Evolutionary conservation across 1,284 basidiomycete genomes (phyloP), one percentile per base, ranked within the genome.

Genomic region (Cutaneotrichosporon daszewskae): DNA sequence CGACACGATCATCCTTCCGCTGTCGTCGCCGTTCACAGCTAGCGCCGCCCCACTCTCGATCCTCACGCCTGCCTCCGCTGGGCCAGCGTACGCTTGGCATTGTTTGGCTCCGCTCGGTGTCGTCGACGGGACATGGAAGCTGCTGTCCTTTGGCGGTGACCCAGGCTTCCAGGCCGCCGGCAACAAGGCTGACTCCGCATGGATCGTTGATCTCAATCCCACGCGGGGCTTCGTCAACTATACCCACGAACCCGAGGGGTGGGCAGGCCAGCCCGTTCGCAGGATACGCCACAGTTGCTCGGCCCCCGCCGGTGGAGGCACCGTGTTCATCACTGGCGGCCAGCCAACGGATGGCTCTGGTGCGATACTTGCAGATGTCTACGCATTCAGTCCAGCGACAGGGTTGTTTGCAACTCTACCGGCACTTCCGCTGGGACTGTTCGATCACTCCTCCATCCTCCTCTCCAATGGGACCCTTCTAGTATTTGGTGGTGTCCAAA

Each of bases 291-390:
- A 89, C 59, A 76, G 83, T 5, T 54, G 59, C 10, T 72, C 82
- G 3, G 73, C 77, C 2, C 76, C 78, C 7, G 54, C 72, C 1
- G 57, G 59, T 13, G 56, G 57, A 6, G 76, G 74, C 5, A 65
- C 71, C 59, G 73, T 84, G 5, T 83, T 76, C 64, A 74, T 90
- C 22, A 76, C 85, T 32, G 87, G 87, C 3, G 87, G 87, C 4
- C 76, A 83, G 67, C 80, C 76, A 53, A 78, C 80, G 10, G 87
- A 90, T 63, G 84, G 80, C n/a, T 89, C 86, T 9, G n/a, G n/a
- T n/a, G 77, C 74, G 1, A 7, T 25, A 13, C 81, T 83, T 57
- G 72, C 76, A 9, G 79, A 84, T 32, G 76, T 83, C 47, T 87
- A 80, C 60, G 65, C 77, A 24, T 87, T 85, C 66, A 71, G 79